Evolutionary conservation across 371 early-diverging fungal species (phyloP), one percentile per base, ranked within the genome.

Genomic region (Circinella umbellata): DNA sequence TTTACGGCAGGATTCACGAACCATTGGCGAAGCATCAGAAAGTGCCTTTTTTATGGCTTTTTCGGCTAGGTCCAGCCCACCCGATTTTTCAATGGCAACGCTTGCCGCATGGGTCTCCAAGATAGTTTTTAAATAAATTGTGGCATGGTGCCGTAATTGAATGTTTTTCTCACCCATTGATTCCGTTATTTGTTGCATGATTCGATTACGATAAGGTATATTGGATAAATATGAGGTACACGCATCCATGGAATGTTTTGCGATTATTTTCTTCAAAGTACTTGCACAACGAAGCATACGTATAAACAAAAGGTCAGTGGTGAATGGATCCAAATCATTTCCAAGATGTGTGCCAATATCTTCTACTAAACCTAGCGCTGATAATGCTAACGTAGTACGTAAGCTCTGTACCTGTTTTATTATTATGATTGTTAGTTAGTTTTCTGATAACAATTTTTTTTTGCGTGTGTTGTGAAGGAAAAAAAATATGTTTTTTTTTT

Each of bases 381-480:
- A 74, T 7, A 70, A 42, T 8, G 78, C 74, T 34, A 79, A 63
- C 3, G 75, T 65, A 4, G 78, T 78, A 57, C 83, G 60, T 59
- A 80, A 15, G 37, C 83, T 83, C 11, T 75, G 71, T 5, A 77
- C 67, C 83, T 83, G 55, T 48, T n/a, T 9, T 11, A 11, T 59
- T 9, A 11, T 59, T 37, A 59, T 59, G 1, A 15, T 59, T n/a
- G 51, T 51, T 51, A 42, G 27, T 47, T 47, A 47, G 47, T 47
- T 15, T 15, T 15, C 3, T 9, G 47, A 2, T 27, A 27, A 27
- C 27, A 27, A 11, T 42, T 42, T 42, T 42, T 42, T 11, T 11
- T 42, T 42, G 1, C 42, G 11, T 42, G 42, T 9, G 42, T 42
- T 42, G 11, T 42, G 11, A 9, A 42, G 6, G 3, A 9, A 27